phyloP scores from a whole-genome alignment of 208 protist genomes.

The Leishmania arabica region DNA sequence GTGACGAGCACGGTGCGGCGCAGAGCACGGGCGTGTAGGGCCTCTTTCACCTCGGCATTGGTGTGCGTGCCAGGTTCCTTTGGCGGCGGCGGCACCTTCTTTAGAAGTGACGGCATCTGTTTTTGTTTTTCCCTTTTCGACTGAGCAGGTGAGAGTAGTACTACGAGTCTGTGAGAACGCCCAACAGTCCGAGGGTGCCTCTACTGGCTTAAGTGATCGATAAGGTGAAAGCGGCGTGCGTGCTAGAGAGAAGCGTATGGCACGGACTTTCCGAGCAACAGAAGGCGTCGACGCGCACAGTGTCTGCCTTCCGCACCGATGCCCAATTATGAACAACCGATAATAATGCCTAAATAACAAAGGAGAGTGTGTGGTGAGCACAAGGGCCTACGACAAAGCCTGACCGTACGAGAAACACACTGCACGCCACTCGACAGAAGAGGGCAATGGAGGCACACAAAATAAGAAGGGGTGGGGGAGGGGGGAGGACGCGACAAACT shows the following conservation, averaged over 20 bases:
- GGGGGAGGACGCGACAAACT: background rate
- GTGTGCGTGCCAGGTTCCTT: slow-evolving; percentile 66
- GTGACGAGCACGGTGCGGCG: slow-evolving; percentile 63
- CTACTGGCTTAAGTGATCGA: background rate
- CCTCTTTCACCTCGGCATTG: slow-evolving; percentile 71
- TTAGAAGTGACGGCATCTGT: slow-evolving; percentile 26
- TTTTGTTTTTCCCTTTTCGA: background rate
- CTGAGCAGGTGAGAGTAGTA: background rate
- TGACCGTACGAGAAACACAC: background rate
- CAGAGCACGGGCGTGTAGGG: slow-evolving; percentile 60
- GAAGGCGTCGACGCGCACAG: background rate
- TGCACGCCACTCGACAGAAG: background rate
- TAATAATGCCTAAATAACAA: background rate
- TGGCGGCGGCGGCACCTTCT: slow-evolving; percentile 42
- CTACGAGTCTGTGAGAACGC: background rate
- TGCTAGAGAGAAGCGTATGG: background rate
- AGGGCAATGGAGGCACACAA: background rate
- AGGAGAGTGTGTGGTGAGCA: background rate
- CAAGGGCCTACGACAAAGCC: background rate
- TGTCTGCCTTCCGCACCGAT: background rate
- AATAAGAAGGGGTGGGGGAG: background rate
- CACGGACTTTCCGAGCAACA: background rate
- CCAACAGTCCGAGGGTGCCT: background rate
- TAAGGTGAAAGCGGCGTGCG: background rate
- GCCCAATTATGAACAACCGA: background rate